Base-by-base conservation (phyloP, 805 yeast species). In the Pichia manshurica region DNA sequence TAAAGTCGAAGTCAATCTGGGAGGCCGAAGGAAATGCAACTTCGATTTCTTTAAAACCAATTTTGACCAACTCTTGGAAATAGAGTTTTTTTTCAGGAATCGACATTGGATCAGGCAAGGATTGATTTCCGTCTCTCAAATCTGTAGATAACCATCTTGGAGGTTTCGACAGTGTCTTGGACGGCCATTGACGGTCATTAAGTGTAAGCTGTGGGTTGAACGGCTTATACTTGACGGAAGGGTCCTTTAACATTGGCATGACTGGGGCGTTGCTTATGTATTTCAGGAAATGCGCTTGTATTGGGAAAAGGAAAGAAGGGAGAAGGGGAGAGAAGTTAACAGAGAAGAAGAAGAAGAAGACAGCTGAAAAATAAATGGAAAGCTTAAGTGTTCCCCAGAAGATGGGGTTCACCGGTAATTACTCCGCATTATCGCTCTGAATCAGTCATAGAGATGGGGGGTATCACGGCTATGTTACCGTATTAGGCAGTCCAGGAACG, bases 141-240 rank as follows among this genome's bases (percentile, higher is more conserved):
- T 86, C 95, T 3, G 95, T 85, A 19, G 90, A 81, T 41, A 86
- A 70, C 93, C 93, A 85, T 55, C 93, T 71, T 19, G 95, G 95
- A 3, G 89, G 77, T 60, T 76, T 76, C 44, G 68, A 69, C 48
- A 86, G 62, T 15, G 74, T 65, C 49, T 73, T 72, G 33, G 71
- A 59, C 1, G 95, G 95, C 95, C 95, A 85, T 52, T 75, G 73
- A 48, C 93, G 75, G 51, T 79, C 70, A 3, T 82, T 78, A 52
- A 86, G 67, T 39, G 78, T 59, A 31, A 58, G 42, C 23, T 82
- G 62, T 1, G 81, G 73, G 16, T 71, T 68, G 61, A 82, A 84
- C 34, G 77, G 68, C 54, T 66, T 73, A 60, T 85, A 85, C 60
- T 85, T 85, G 13, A 60, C 63, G 1, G 82, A 73, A 5, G 89